Evolutionary conservation across 352 stramenopile genomes (phyloP).

Genomic region (Phytophthora meadii): DNA sequence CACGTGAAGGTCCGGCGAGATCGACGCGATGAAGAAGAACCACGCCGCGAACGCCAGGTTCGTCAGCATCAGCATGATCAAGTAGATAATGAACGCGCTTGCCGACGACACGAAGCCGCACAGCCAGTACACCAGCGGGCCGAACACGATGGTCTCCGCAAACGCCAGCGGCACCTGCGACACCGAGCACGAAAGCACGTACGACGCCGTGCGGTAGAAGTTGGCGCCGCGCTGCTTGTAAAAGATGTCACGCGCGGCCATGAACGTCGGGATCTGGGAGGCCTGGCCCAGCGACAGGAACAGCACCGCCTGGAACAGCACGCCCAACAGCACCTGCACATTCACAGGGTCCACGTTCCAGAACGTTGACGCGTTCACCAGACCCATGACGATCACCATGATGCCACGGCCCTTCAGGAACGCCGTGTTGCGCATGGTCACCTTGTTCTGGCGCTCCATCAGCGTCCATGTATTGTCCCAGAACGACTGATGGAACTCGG

Average conservation of each 20-base stretch:
- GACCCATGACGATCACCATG: slow-evolving; percentile 50
- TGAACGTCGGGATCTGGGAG: slow-evolving; percentile 75
- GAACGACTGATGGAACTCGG: slow-evolving; percentile 52
- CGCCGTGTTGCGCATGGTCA: slow-evolving; percentile 61
- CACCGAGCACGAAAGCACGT: slow-evolving; percentile 66
- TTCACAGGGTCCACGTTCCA: slow-evolving; percentile 50
- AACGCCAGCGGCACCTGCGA: slow-evolving; percentile 64
- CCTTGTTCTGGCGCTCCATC: slow-evolving; percentile 57
- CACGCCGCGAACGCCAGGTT: slow-evolving; percentile 53
- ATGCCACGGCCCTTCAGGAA: slow-evolving; percentile 51
- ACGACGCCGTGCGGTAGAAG: slow-evolving; percentile 76
- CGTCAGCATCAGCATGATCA: slow-evolving; percentile 46
- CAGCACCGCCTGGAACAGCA: slow-evolving; percentile 81
- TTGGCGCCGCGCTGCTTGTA: slow-evolving; percentile 86
- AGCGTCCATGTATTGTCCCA: slow-evolving; percentile 44
- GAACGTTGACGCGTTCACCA: slow-evolving; percentile 51
- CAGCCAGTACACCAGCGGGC: slow-evolving; percentile 84
- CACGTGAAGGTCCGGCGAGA: slow-evolving; percentile 41
- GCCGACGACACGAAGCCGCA: slow-evolving; percentile 54
- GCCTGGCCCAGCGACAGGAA: slow-evolving; percentile 79
- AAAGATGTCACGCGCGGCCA: slow-evolving; percentile 67
- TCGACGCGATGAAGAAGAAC: slow-evolving; percentile 55
- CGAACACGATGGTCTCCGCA: slow-evolving; percentile 79
- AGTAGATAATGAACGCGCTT: slow-evolving; percentile 51
- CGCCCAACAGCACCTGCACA: slow-evolving; percentile 59